Evolutionary conservation across 1,284 basidiomycete species (phyloP).

Genomic region (Trametes versicolor): DNA sequence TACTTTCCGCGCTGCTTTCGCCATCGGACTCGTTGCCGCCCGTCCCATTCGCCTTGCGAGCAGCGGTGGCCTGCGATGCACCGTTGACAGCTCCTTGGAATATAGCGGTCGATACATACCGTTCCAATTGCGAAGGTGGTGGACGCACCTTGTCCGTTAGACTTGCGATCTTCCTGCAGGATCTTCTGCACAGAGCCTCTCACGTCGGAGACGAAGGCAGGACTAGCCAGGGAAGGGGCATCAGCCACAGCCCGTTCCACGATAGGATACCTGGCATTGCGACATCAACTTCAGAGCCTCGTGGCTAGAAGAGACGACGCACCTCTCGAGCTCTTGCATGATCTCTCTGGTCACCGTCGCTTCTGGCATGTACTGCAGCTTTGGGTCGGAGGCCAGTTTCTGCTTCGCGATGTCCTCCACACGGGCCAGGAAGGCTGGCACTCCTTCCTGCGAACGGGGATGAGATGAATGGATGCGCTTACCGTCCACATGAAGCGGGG

Average conservation of each 20-base stretch:
- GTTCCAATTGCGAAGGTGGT: too few species aligned
- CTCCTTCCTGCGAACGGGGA: constrained; percentile 55
- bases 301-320: constrained; percentile 33
- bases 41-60: constrained; percentile 6
- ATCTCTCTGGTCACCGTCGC: constrained; percentile 67
- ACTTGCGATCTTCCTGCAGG: constrained; percentile 37
- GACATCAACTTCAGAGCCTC: neutral
- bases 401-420: constrained; percentile 70
- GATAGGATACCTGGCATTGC: constrained; percentile 55
- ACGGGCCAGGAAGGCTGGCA: constrained; percentile 59
- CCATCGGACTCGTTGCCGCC: constrained; percentile 27
- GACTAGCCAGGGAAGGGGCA: constrained; percentile 59
- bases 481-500: constrained; percentile 22
- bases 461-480: constrained; percentile 25
- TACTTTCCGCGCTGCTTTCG: constrained; percentile 33
- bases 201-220: constrained; percentile 57
- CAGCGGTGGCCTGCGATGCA: constrained; percentile 10
- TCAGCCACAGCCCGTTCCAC: constrained; percentile 72
- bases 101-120: neutral
- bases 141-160: constrained; percentile 19
- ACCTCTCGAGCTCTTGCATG: constrained; percentile 79
- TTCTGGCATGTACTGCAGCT: constrained; percentile 61
- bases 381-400: constrained; percentile 61
- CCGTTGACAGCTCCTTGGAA: constrained; percentile 19
- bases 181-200: constrained; percentile 42